Percentiles rank a stretch among this genome's conserved stretches.
phyloP scores from a whole-genome alignment of 2,329 filamentous ascomycete species.

The Monosporascus sp. region DNA sequence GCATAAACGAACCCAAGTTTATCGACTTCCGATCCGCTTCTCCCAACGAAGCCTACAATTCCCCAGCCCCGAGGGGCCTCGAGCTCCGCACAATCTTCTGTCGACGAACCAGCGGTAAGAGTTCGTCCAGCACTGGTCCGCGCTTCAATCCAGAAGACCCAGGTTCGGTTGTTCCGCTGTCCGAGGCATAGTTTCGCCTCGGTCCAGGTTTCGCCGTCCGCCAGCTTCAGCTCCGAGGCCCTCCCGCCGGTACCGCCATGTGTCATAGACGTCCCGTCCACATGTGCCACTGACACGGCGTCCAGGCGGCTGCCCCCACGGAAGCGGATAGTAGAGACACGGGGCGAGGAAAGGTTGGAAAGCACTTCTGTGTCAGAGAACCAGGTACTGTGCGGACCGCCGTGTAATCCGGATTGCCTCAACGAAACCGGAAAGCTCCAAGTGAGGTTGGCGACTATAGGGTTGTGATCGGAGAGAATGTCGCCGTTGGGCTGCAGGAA shows the following conservation, averaged over 20 bases:
- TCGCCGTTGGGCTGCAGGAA: constrained; percentile 54
- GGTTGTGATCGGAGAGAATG: constrained; percentile 60
- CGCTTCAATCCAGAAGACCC: constrained; percentile 51
- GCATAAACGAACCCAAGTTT: constrained; percentile 45
- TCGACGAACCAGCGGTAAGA: constrained; percentile 28
- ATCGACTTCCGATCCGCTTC: constrained; percentile 50
- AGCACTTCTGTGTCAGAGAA: constrained; percentile 48
- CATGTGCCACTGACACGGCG: constrained; percentile 40
- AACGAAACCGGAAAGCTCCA: constrained; percentile 33
- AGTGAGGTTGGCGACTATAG: constrained; percentile 50
- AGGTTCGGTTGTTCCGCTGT: constrained; percentile 37
- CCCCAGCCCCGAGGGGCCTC: constrained; percentile 35
- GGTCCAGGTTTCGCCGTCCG: constrained; percentile 41
- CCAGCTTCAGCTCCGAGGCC: constrained; percentile 36
- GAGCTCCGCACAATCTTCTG: constrained; percentile 33
- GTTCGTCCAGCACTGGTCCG: constrained; percentile 43
- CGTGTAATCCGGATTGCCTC: constrained; percentile 40
- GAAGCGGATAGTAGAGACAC: constrained; percentile 36
- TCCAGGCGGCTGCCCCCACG: constrained; percentile 45
- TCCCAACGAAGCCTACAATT: constrained; percentile 31
- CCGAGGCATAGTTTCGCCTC: constrained; percentile 45
- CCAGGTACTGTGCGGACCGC: constrained; percentile 45
- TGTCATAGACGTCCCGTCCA: constrained; percentile 40
- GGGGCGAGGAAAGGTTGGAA: constrained; percentile 25
- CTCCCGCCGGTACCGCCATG: constrained; percentile 51